phyloP scores from a whole-genome alignment of 805 yeast species.

The Starmerella stellata region DNA sequence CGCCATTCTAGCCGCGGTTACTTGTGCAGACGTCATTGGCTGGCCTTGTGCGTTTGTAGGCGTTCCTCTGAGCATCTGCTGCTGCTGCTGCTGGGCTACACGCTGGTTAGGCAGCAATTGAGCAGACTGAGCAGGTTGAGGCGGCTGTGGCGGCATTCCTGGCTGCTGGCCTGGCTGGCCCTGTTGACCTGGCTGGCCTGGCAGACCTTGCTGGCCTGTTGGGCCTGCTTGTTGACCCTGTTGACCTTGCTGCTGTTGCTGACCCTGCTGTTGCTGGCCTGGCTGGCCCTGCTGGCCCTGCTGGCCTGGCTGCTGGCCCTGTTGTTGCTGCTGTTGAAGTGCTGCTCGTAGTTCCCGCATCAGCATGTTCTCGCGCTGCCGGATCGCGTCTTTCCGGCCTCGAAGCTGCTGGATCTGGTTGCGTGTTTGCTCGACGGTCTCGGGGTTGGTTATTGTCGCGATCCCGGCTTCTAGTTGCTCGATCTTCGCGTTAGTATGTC shows the following conservation, averaged over 20 bases:
- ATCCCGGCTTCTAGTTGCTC: slow-evolving; percentile 10
- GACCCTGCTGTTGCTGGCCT: slow-evolving; percentile 11
- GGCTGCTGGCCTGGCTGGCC: slow-evolving; percentile 7
- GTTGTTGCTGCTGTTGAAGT: background rate
- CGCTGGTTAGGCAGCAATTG: slow-evolving; percentile 4
- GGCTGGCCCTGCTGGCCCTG: too few species aligned
- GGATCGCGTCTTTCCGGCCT: slow-evolving; percentile 10
- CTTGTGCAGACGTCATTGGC: slow-evolving; percentile 8
- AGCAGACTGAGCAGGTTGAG: background rate
- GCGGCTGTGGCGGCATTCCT: slow-evolving; percentile 14
- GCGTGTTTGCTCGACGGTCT: slow-evolving; percentile 11
- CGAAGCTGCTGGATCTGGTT: slow-evolving; percentile 9
- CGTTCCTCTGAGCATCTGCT: slow-evolving; percentile 10
- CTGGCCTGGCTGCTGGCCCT: slow-evolving; percentile 4
- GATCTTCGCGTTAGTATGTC: slow-evolving; percentile 8
- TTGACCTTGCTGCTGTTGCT: slow-evolving; percentile 1
- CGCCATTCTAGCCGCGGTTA: slow-evolving; percentile 9
- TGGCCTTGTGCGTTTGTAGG: slow-evolving; percentile 12
- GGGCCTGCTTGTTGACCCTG: background rate
- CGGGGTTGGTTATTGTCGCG: slow-evolving; percentile 6
- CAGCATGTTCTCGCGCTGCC: slow-evolving; percentile 14
- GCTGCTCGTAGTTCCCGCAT: slow-evolving; percentile 12
- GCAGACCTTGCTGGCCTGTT: slow-evolving; percentile 1
- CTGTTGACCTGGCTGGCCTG: slow-evolving; percentile 7
- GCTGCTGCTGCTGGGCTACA: slow-evolving; percentile 8